Conservation (phyloP, 345 rosid genomes). For the Salix viminalis region DNA sequence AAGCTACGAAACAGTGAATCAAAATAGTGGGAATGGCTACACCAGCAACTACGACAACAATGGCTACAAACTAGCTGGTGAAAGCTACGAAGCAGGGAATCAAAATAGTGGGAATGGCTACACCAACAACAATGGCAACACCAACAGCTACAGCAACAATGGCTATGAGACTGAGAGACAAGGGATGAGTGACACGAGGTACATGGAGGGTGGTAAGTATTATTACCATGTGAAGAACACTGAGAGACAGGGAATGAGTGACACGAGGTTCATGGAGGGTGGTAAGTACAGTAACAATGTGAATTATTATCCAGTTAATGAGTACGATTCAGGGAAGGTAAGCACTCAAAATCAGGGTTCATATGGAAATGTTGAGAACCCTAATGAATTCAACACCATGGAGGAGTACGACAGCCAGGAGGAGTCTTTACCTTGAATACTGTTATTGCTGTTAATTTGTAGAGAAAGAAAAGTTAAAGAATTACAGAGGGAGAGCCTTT, state of each 20-base stretch:
- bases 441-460: background rate
- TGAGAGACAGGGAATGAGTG: constrained; percentile 57
- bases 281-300: constrained; percentile 39
- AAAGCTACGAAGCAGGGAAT: too few species aligned
- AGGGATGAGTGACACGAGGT: too few species aligned
- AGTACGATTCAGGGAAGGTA: constrained; percentile 10
- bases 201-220: too few species aligned
- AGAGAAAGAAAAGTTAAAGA: background rate
- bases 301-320: background rate
- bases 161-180: constrained; percentile 19
- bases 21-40: constrained; percentile 1
- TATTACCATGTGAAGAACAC: background rate
- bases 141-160: constrained; percentile 4
- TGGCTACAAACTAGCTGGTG: background rate
- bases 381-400: constrained; percentile 51
- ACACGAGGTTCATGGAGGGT: constrained; percentile 47
- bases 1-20: background rate
- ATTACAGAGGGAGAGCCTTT: background rate
- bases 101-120: background rate
- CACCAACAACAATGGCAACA: constrained; percentile 10
- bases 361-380: constrained; percentile 20
- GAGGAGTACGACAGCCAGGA: constrained; percentile 36
- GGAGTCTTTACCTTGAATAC: constrained; percentile 40
- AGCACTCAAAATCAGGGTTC: constrained; percentile 7
- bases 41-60: constrained; percentile 9